phyloP scores from a whole-genome alignment of 2,329 filamentous ascomycete species.

The Fusarium annulatum region DNA sequence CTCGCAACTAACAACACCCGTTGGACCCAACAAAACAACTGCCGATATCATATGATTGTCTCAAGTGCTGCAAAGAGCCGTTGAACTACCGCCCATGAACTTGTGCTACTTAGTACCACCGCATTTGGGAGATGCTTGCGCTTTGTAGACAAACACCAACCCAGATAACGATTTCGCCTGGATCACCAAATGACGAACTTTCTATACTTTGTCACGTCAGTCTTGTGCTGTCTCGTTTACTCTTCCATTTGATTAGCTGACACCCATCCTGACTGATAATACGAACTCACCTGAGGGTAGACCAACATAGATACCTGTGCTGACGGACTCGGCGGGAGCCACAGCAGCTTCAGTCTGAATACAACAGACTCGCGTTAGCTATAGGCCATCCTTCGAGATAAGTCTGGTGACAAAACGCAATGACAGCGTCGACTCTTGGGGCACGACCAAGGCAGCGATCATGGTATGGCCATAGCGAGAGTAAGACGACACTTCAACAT shows the following conservation, averaged over 20 bases:
- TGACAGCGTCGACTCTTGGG: background rate
- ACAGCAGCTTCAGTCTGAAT: background rate
- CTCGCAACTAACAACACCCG: background rate
- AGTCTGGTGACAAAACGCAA: too few species aligned
- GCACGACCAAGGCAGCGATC: background rate
- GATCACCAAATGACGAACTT: background rate
- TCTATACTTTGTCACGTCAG: background rate
- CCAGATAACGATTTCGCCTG: background rate
- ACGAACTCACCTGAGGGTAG: background rate
- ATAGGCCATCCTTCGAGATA: rapidly evolving
- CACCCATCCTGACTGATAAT: too few species aligned
- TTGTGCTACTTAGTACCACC: background rate
- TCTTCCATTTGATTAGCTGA: background rate
- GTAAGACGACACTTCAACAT: background rate
- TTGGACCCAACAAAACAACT: background rate
- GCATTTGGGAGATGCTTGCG: background rate
- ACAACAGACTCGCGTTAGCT: background rate
- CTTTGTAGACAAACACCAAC: background rate
- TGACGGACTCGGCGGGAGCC: background rate
- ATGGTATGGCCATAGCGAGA: background rate
- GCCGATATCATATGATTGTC: background rate
- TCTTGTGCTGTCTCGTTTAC: background rate
- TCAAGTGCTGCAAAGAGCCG: background rate
- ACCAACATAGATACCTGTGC: background rate
- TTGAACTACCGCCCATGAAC: background rate